A percentile compares a stretch with the other conserved stretches of the same genome.
These are phyloP conservation scores for Thoreauomyces humboldtii DNA, from an alignment of 192 early-diverging fungal genomes.

Conservation along the genomic window DNA sequence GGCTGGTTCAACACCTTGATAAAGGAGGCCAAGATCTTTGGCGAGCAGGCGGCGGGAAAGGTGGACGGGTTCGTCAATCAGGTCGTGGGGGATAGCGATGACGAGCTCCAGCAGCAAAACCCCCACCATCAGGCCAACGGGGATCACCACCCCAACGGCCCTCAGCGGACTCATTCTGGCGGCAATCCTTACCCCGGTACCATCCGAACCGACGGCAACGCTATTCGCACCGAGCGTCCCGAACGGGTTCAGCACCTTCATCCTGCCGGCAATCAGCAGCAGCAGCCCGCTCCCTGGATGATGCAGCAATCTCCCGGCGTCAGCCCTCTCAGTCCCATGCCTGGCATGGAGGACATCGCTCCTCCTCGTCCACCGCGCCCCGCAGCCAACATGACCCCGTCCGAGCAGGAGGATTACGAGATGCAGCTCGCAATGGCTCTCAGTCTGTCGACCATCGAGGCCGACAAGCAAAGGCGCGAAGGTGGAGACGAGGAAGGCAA, in stretches of 20 bases:
- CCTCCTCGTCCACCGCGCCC: background rate
- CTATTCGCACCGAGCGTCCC: no score
- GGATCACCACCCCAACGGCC: background rate
- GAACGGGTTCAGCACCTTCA: no score
- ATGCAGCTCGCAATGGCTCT: slow-evolving; percentile 52
- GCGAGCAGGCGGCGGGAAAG: slow-evolving; percentile 31
- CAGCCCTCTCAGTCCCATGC: background rate
- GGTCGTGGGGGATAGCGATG: slow-evolving; percentile 19
- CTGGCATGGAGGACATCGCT: no score
- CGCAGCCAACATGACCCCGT: background rate
- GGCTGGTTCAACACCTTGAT: slow-evolving; percentile 35
- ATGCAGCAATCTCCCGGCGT: background rate
- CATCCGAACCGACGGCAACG: background rate
- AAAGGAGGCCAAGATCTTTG: slow-evolving; percentile 34
- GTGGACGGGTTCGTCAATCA: slow-evolving; percentile 32
- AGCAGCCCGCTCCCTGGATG: background rate
- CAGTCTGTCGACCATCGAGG: slow-evolving; percentile 38
- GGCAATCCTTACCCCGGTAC: slow-evolving; percentile 5
- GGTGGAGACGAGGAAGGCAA: background rate
- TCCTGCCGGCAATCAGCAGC: background rate
- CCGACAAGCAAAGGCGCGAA: slow-evolving; percentile 15
- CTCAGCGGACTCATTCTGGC: background rate
- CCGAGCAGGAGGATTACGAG: slow-evolving; percentile 49
- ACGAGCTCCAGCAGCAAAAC: slow-evolving; percentile 1
- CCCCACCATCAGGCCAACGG: background rate